phyloP scores from a whole-genome alignment of 805 yeast genomes.

The Candida quercuum region DNA sequence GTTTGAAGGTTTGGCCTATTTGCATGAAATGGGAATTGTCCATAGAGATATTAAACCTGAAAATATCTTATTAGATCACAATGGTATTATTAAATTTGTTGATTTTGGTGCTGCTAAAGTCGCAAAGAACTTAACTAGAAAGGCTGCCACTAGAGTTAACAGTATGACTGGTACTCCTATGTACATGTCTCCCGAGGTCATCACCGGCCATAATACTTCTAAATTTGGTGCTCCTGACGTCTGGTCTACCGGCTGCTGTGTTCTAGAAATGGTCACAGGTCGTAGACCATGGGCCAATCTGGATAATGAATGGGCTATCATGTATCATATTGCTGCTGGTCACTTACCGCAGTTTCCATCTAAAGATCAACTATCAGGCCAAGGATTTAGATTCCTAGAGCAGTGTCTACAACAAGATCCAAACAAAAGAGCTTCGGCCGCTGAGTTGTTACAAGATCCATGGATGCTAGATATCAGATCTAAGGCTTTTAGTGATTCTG shows the following conservation, averaged over 20 bases:
- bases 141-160: conserved; percentile 27
- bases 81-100: conserved; percentile 90
- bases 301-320: conserved; percentile 97
- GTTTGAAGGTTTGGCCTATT: conserved; percentile 91
- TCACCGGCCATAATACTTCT: conserved; percentile 58
- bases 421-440: conserved; percentile 71
- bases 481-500: conserved; percentile 54
- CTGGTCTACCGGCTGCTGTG: conserved; percentile 97
- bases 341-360: conserved; percentile 83
- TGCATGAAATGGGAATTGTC: conserved; percentile 92
- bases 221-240: conserved; percentile 56
- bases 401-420: conserved; percentile 84
- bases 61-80: conserved; percentile 81
- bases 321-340: conserved; percentile 97
- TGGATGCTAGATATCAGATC: conserved; percentile 77
- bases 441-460: conserved; percentile 79
- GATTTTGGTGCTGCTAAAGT: conserved; percentile 98
- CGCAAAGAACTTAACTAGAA: conserved; percentile 49
- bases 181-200: conserved; percentile 98
- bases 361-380: conserved; percentile 67
- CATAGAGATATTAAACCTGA: conserved; percentile 97
- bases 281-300: conserved; percentile 93
- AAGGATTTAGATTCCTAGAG: conserved; percentile 66
- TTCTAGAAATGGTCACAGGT: conserved; percentile 95
- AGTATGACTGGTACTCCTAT: conserved; percentile 85